Conservation (phyloP, 139 green algal genomes). For the Zygnema circumcarinatum region DNA sequence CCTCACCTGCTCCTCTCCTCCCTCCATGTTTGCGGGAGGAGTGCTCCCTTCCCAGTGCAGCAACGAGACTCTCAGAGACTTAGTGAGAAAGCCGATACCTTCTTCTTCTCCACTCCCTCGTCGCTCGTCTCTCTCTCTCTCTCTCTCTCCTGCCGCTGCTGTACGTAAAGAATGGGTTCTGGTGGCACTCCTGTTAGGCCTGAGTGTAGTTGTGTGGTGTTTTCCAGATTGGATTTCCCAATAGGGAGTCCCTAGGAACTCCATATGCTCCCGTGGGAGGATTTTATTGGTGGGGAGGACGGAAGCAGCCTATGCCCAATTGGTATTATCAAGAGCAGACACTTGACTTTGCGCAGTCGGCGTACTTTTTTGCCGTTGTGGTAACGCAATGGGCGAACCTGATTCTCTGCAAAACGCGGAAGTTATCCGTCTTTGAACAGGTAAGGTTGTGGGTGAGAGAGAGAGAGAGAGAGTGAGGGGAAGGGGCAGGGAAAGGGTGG, state of each 20-base stretch:
- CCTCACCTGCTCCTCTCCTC: conserved; percentile 70
- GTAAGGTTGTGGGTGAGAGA: too few species aligned
- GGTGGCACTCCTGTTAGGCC: too few species aligned
- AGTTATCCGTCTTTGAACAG: conserved; percentile 69
- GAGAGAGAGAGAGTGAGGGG: too few species aligned
- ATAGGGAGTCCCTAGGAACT: neutral
- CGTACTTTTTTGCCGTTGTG: conserved; percentile 80
- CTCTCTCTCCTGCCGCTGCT: neutral
- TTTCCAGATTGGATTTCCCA: conserved; percentile 37
- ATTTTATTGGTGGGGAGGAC: conserved; percentile 74
- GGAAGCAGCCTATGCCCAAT: conserved; percentile 70
- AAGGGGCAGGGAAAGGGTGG: too few species aligned
- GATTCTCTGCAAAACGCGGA: conserved; percentile 80
- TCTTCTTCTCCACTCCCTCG: neutral
- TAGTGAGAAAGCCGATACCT: conserved; percentile 55
- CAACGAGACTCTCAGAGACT: neutral
- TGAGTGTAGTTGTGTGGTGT: neutral
- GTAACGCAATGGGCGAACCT: conserved; percentile 74
- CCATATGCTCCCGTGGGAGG: conserved; percentile 49
- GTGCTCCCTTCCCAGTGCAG: conserved; percentile 68
- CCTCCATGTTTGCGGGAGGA: conserved; percentile 64
- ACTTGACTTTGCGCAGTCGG: conserved; percentile 73
- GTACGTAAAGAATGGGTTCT: too few species aligned
- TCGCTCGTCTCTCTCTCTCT: neutral
- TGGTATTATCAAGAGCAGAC: conserved; percentile 68